These are phyloP conservation scores for Aspergillus thermomutatus DNA, from an alignment of 2,329 filamentous ascomycete species.

Conservation along the genomic window DNA sequence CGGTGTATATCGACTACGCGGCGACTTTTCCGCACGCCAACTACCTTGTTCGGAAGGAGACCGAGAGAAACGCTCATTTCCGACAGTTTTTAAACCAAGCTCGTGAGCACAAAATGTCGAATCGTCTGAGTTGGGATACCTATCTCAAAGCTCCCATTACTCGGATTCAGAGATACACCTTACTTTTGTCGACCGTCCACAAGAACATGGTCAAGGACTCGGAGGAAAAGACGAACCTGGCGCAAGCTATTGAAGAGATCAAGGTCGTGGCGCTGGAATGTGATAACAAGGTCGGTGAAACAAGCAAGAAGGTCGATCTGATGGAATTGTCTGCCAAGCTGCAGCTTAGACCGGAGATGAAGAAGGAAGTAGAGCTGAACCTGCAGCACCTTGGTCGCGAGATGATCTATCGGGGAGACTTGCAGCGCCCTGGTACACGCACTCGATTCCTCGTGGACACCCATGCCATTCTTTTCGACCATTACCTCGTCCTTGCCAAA, in stretches of 20 bases:
- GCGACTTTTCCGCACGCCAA: conserved; percentile 80
- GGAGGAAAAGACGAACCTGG: conserved; percentile 83
- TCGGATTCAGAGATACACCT: conserved; percentile 81
- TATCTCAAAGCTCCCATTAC: conserved; percentile 93
- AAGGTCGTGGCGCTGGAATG: conserved; percentile 85
- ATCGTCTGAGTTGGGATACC: conserved; percentile 87
- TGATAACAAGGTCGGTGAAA: conserved; percentile 87
- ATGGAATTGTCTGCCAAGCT: conserved; percentile 80
- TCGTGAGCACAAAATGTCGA: conserved; percentile 72
- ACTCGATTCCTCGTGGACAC: conserved; percentile 93
- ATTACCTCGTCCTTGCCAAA: conserved; percentile 93
- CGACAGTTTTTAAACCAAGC: conserved; percentile 78
- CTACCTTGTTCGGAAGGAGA: conserved; percentile 78
- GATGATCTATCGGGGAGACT: conserved; percentile 81
- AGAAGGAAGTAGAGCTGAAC: conserved; percentile 76
- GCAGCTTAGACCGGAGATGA: conserved; percentile 81
- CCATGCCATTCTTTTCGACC: conserved; percentile 89
- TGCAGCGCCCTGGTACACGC: conserved; percentile 83
- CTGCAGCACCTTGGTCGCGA: conserved; percentile 91
- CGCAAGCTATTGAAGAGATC: conserved; percentile 85
- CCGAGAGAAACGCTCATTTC: conserved; percentile 81
- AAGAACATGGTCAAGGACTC: conserved; percentile 79
- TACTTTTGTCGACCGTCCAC: conserved; percentile 77
- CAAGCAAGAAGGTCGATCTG: conserved; percentile 84
- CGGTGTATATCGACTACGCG: conserved; percentile 88